Evolutionary conservation across 2,329 filamentous ascomycete genomes (phyloP).

Genomic region (Massarina eburnea): DNA sequence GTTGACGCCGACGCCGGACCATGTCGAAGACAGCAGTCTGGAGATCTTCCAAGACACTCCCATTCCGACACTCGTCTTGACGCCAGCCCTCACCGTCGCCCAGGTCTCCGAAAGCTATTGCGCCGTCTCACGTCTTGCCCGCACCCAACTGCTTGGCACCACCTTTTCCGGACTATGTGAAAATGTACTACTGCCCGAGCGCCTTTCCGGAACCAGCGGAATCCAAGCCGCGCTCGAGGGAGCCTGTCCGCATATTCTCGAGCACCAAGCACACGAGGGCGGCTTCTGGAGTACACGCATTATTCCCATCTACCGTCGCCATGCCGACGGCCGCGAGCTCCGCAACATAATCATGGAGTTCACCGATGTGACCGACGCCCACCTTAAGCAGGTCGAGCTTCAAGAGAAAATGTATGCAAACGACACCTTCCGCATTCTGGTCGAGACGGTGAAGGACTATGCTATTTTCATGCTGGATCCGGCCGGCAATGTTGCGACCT

Average conservation of each 20-base stretch:
- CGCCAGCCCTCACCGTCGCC: conserved; percentile 56
- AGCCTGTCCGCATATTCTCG: conserved; percentile 38
- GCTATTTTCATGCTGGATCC: conserved; percentile 65
- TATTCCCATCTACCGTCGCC: conserved; percentile 48
- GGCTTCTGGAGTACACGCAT: conserved; percentile 42
- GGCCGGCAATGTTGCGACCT: conserved; percentile 57
- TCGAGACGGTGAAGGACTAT: conserved; percentile 64
- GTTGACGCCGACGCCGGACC: conserved; percentile 41
- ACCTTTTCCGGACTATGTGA: conserved; percentile 46
- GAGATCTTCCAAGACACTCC: conserved; percentile 46
- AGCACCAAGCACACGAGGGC: conserved; percentile 28
- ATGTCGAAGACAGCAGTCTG: conserved; percentile 9
- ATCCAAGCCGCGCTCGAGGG: conserved; percentile 43
- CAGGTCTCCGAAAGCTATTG: conserved; percentile 50
- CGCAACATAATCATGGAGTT: conserved; percentile 49
- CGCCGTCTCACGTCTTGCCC: conserved; percentile 31
- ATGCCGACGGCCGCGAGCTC: conserved; percentile 33
- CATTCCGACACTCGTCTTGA: conserved; percentile 34
- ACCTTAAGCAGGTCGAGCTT: conserved; percentile 39
- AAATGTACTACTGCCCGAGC: conserved; percentile 39
- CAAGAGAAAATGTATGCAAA: conserved; percentile 49
- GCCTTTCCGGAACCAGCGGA: conserved; percentile 39
- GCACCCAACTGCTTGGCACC: conserved; percentile 40
- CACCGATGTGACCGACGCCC: conserved; percentile 40
- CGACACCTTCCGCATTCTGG: conserved; percentile 62